A percentile compares a stretch with the other conserved stretches of the same genome.
Conservation (phyloP, 495 filamentous ascomycete species). For the Neurospora sublineolata region DNA sequence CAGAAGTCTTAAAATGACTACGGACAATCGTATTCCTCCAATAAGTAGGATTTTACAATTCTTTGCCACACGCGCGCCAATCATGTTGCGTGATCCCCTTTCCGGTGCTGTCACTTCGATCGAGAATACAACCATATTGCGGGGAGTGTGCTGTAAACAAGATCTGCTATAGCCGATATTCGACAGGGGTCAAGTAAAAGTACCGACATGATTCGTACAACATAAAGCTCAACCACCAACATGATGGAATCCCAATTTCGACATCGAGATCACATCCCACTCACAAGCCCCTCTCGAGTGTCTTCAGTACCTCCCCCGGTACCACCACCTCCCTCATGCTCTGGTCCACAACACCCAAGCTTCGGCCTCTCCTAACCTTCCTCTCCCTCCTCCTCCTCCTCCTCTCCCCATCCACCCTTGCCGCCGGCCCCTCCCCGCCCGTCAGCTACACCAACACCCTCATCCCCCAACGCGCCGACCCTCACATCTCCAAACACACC, state of each 20-base stretch:
- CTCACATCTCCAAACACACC: conserved; percentile 30
- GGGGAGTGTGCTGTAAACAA: neutral
- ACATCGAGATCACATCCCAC: neutral
- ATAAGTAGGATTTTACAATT: neutral
- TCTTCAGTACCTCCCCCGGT: fast-evolving
- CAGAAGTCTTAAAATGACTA: too few relatives aligned
- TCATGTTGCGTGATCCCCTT: neutral
- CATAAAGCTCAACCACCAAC: neutral
- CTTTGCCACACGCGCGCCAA: neutral
- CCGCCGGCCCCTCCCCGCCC: conserved; percentile 5
- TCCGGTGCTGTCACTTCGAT: neutral
- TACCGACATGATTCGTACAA: neutral
- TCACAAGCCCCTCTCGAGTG: neutral
- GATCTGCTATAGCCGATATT: neutral
- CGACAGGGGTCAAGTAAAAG: neutral
- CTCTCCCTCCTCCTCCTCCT: conserved; percentile 6
- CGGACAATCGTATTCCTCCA: neutral
- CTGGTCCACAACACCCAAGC: neutral
- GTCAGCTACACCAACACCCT: conserved; percentile 17
- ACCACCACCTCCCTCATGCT: neutral
- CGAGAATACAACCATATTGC: neutral
- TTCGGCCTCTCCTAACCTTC: neutral
- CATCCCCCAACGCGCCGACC: conserved; percentile 16
- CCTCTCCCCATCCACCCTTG: neutral
- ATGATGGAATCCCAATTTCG: neutral